Base-by-base conservation (phyloP, 495 filamentous ascomycete genomes). In the Aspergillus cristatus region DNA sequence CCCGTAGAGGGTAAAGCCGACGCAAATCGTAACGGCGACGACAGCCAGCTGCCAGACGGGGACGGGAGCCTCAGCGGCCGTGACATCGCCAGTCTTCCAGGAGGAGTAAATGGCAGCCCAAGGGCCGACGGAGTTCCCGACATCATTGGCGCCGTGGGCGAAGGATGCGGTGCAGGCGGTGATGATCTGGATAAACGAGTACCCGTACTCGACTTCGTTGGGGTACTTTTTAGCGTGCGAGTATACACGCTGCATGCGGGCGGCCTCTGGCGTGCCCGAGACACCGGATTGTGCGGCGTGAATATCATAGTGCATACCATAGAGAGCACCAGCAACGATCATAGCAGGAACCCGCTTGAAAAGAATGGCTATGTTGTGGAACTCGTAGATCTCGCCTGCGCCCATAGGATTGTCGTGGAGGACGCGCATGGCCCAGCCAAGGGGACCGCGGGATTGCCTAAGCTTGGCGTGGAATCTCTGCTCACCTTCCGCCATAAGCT, bases 61-160 rank as follows among this genome's bases (percentile, higher is more conserved):
- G 0, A 78, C 74, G 2, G 64, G 50, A 3, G 71, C 60, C 51
- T 74, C 80, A 50, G 66, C 41, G 7, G 47, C 51, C 11, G 55
- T 43, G 0, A 70, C 61, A 16, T 57, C 53, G 14, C 70, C 74
- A 8, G 71, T 76, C 3, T 60, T 55, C 81, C 81, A 90, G 45
- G 78, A 69, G 16, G 64, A 55, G 67, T 76, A 87, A 54, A 84
- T 75, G 34, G 74, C 79, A 25, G 81, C 74, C 58, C 72, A 83
- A 18, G 81, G 81, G 8, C 83, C 83, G 45, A 86, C 75, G 11
- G 83, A 81, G 63, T 86, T 86, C 31, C 77, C 69, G 41, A 87
- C 74, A 53, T 87, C 84, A 57, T 90, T 90, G 49, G 82, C 78
- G 36, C 84, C 84, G 62, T 89, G 84, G 2, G 82, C 77, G 39